phyloP scores from a whole-genome alignment of 2,329 filamentous ascomycete species.

The Thermothelomyces thermophilus region DNA sequence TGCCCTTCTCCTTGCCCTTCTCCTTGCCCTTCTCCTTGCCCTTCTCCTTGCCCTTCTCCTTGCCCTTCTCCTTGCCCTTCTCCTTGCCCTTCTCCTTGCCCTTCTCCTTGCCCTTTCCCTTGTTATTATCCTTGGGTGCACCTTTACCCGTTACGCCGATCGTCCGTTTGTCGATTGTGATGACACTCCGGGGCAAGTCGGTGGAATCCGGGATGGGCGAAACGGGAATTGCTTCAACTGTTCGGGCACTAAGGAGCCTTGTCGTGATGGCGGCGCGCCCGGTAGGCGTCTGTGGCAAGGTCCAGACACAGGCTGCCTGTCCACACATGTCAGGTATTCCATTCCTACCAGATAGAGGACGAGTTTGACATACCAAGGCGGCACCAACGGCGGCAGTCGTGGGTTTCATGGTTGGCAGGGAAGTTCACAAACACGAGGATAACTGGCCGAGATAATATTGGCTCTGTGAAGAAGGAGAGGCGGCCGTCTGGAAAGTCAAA shows the following conservation, averaged over 20 bases:
- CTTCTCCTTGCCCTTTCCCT: neutral
- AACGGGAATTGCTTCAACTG: neutral
- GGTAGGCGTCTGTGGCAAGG: slow-evolving; percentile 2
- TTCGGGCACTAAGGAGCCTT: neutral
- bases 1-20: no score
- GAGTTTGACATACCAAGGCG: neutral
- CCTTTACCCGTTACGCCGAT: neutral
- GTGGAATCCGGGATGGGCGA: neutral
- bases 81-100: neutral
- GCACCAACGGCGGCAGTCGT: slow-evolving; percentile 12
- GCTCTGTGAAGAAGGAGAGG: neutral
- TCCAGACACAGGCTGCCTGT: slow-evolving; percentile 8
- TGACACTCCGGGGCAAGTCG: neutral
- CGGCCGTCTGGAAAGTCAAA: no score
- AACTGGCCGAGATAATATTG: neutral
- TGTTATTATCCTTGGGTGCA: neutral
- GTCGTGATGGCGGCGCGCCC: neutral
- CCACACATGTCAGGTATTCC: slow-evolving; percentile 13
- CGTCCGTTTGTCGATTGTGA: neutral
- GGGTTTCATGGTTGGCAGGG: slow-evolving; percentile 19
- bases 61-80: no score
- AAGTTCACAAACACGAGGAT: neutral
- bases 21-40: no score
- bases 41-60: no score
- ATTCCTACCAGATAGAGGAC: no score